Percentiles rank a stretch among this genome's conserved stretches.
phyloP scores from a whole-genome alignment of 176 grass and related monocot species.

The Oryza officinalis region DNA sequence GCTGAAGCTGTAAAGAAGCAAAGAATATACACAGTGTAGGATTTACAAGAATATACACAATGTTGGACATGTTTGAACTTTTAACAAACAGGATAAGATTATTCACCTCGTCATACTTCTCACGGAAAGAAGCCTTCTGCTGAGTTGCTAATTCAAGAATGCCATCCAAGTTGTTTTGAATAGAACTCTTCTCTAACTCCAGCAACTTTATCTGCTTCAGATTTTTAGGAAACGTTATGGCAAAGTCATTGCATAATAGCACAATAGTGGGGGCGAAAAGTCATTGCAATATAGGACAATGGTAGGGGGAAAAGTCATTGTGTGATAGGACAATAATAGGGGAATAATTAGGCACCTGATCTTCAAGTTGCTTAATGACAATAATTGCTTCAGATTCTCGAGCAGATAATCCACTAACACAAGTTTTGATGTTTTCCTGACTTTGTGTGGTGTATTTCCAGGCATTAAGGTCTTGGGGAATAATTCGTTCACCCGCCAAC shows the following conservation, averaged over 20 bases:
- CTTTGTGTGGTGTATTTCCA: slow-evolving; percentile 15
- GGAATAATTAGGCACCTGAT: slow-evolving; percentile 61
- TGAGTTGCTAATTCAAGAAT: slow-evolving; percentile 76
- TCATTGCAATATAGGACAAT: slow-evolving; percentile 21
- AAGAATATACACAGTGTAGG: slow-evolving; percentile 19
- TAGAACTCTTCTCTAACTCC: slow-evolving; percentile 74
- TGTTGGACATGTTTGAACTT: slow-evolving; percentile 4
- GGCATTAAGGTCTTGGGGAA: slow-evolving; percentile 30
- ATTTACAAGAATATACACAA: background rate
- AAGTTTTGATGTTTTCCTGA: slow-evolving; percentile 32
- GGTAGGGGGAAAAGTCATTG: slow-evolving; percentile 2
- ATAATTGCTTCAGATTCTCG: slow-evolving; percentile 87
- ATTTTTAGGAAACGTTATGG: slow-evolving; percentile 29
- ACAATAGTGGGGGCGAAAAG: slow-evolving; percentile 4
- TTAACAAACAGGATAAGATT: slow-evolving; percentile 11
- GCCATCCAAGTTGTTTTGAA: slow-evolving; percentile 80
- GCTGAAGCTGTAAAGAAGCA: slow-evolving; percentile 60
- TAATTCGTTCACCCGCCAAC: slow-evolving; percentile 24
- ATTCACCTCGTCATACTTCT: slow-evolving; percentile 81
- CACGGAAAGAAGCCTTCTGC: slow-evolving; percentile 65
- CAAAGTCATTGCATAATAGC: slow-evolving; percentile 21
- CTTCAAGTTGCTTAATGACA: slow-evolving; percentile 90
- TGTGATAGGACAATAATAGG: slow-evolving; percentile 17
- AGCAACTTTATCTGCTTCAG: slow-evolving; percentile 72
- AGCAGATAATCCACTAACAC: slow-evolving; percentile 56